A percentile compares a stretch with the other conserved stretches of the same genome.
Conservation (phyloP, 2,329 filamentous ascomycete species). For the Geosmithia morbida region DNA sequence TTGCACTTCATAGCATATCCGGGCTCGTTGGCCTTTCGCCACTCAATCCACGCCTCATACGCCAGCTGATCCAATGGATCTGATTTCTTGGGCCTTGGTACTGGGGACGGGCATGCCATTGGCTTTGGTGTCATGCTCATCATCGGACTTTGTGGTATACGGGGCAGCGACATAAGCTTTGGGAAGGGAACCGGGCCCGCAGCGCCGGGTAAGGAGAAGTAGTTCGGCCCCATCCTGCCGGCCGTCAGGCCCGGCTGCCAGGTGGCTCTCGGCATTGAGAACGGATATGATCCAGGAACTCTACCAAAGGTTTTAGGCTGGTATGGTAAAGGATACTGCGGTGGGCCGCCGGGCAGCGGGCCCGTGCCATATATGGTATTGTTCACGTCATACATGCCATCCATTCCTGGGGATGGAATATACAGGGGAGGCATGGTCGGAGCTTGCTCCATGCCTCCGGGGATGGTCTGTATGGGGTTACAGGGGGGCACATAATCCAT, state of each 20-base stretch:
- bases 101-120: constrained; percentile 7
- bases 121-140: background rate
- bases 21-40: constrained; percentile 31
- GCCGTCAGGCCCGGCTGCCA: too few species aligned
- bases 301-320: background rate
- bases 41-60: constrained; percentile 33
- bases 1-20: constrained; percentile 32
- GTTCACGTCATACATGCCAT: background rate
- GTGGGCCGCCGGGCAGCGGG: too few species aligned
- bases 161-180: background rate
- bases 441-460: background rate
- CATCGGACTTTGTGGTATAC: background rate
- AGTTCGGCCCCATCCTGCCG: too few species aligned
- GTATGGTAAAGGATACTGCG: background rate
- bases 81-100: constrained; percentile 24
- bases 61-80: constrained; percentile 25
- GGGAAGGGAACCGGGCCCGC: background rate
- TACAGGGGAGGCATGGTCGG: background rate
- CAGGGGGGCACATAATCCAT: background rate
- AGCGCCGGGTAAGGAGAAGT: too few species aligned
- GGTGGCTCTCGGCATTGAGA: too few species aligned
- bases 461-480: background rate
- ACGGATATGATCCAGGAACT: too few species aligned
- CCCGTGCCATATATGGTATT: background rate
- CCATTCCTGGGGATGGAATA: background rate